A percentile compares a stretch with the other conserved stretches of the same genome.
Evolutionary conservation across 2,329 filamentous ascomycete genomes (phyloP).

Genomic region (Ceratocystis harringtonii): DNA sequence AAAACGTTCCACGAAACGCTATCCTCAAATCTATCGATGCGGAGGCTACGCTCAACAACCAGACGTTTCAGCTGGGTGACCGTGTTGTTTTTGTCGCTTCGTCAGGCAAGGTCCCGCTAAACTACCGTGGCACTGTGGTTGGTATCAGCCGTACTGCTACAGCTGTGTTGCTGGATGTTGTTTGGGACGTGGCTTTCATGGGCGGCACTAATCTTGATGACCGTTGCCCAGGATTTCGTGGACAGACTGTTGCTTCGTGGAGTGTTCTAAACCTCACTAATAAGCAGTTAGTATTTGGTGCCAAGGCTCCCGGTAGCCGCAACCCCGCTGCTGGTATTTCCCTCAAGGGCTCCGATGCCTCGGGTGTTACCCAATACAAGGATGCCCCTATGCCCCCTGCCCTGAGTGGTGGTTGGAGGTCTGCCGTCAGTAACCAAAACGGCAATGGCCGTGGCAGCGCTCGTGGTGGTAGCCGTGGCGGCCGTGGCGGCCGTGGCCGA

Average conservation of each 20-base stretch:
- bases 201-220: slow-evolving; percentile 84
- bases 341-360: slow-evolving; percentile 31
- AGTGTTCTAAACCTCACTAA: slow-evolving; percentile 77
- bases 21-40: slow-evolving; percentile 88
- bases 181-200: slow-evolving; percentile 95
- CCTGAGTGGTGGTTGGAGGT: slow-evolving; percentile 41
- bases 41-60: slow-evolving; percentile 79
- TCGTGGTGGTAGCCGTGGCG: slow-evolving; percentile 20
- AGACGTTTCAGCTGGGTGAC: slow-evolving; percentile 72
- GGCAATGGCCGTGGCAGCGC: slow-evolving; percentile 18
- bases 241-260: slow-evolving; percentile 77
- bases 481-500: slow-evolving; percentile 17
- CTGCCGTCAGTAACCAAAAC: slow-evolving; percentile 6
- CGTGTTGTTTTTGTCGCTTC: slow-evolving; percentile 85
- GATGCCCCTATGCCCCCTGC: slow-evolving; percentile 41
- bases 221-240: slow-evolving; percentile 82
- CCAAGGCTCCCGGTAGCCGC: slow-evolving; percentile 34
- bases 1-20: slow-evolving; percentile 69
- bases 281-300: slow-evolving; percentile 61
- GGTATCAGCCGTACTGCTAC: slow-evolving; percentile 81
- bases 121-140: slow-evolving; percentile 80
- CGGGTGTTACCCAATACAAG: slow-evolving; percentile 46
- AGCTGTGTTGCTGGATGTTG: slow-evolving; percentile 69
- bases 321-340: not conserved
- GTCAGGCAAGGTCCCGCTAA: slow-evolving; percentile 88